These are phyloP conservation scores for Fusarium buxicola DNA, from an alignment of 2,329 filamentous ascomycete species.

Conservation along the genomic window DNA sequence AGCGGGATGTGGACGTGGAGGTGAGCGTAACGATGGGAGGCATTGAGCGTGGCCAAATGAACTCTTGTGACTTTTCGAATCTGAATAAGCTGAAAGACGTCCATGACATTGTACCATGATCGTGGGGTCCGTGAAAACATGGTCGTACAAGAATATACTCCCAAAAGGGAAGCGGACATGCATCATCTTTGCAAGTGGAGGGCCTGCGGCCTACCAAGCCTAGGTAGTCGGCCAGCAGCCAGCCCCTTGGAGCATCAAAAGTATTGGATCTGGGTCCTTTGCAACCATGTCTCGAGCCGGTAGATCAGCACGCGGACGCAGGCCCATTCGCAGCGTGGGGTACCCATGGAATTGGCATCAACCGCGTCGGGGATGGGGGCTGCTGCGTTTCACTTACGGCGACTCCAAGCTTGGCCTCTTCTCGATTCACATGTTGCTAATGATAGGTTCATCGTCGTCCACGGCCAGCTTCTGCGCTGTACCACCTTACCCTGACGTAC, in stretches of 20 bases:
- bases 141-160: conserved; percentile 11
- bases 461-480: conserved; percentile 29
- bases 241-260: conserved; percentile 6
- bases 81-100: background rate
- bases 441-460: conserved; percentile 47
- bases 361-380: conserved; percentile 17
- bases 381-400: conserved; percentile 33
- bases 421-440: conserved; percentile 45
- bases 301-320: conserved; percentile 41
- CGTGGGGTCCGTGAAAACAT: background rate
- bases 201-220: conserved; percentile 15
- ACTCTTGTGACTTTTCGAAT: background rate
- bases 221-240: background rate
- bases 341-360: conserved; percentile 21
- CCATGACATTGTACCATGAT: background rate
- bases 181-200: background rate
- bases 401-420: conserved; percentile 38
- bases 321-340: conserved; percentile 37
- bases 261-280: conserved; percentile 6
- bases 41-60: conserved; percentile 1
- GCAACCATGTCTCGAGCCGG: conserved; percentile 35
- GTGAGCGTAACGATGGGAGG: background rate
- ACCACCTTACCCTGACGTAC: conserved; percentile 35
- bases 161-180: conserved; percentile 22
- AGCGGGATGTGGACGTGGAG: background rate